These are phyloP conservation scores for Alternaria sp. DNA, from an alignment of 2,329 filamentous ascomycete genomes.

Conservation along the genomic window DNA sequence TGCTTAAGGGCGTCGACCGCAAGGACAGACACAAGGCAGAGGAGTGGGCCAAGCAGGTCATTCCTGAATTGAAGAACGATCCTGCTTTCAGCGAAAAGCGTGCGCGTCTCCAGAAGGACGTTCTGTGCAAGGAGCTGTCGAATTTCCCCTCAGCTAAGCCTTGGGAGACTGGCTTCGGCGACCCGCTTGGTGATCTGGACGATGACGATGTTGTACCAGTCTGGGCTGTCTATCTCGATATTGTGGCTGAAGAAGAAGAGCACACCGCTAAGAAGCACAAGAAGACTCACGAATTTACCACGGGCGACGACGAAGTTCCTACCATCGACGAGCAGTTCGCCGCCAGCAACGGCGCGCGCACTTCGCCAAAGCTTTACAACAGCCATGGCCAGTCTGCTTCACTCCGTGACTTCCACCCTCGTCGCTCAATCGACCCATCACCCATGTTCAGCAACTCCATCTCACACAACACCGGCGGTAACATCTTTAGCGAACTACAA, in stretches of 20 bases:
- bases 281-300: slow-evolving; percentile 10
- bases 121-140: slow-evolving; percentile 34
- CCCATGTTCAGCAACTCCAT: slow-evolving; percentile 38
- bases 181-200: slow-evolving; percentile 34
- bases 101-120: slow-evolving; percentile 32
- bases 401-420: slow-evolving; percentile 35
- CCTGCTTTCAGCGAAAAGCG: slow-evolving; percentile 36
- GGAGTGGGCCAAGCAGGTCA: slow-evolving; percentile 34
- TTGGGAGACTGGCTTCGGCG: slow-evolving; percentile 42
- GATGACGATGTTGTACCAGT: slow-evolving; percentile 38
- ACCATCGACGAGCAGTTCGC: slow-evolving; percentile 31
- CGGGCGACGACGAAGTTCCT: slow-evolving; percentile 22
- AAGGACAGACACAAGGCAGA: slow-evolving; percentile 28
- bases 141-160: slow-evolving; percentile 39
- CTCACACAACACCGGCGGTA: slow-evolving; percentile 27
- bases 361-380: slow-evolving; percentile 21
- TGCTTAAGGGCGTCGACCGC: slow-evolving; percentile 28
- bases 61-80: slow-evolving; percentile 26
- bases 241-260: slow-evolving; percentile 31
- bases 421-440: slow-evolving; percentile 37
- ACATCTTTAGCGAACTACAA: slow-evolving; percentile 38
- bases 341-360: slow-evolving; percentile 5
- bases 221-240: slow-evolving; percentile 40
- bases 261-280: slow-evolving; percentile 33
- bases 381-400: slow-evolving; percentile 33